Conservation (phyloP, 306 rosid genomes). For the Cercis canadensis region DNA sequence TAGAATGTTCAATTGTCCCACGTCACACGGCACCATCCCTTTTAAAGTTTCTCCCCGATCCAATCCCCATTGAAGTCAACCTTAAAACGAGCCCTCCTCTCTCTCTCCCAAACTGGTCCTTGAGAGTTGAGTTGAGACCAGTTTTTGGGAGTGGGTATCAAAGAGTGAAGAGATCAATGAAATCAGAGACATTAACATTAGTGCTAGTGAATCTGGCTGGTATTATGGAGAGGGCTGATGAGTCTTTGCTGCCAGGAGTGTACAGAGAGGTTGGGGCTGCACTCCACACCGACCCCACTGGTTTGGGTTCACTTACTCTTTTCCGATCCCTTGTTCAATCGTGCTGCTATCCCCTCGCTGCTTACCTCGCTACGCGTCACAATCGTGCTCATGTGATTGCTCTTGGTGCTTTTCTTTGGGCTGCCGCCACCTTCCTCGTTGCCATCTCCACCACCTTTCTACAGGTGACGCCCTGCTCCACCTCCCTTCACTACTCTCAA, state of each 20-base stretch:
- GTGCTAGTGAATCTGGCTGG: constrained; percentile 70
- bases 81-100: not conserved
- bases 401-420: constrained; percentile 80
- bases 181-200: constrained; percentile 60
- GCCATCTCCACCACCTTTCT: constrained; percentile 69
- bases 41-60: no score
- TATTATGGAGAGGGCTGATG: constrained; percentile 82
- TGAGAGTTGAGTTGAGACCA: not conserved
- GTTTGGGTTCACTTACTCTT: constrained; percentile 77
- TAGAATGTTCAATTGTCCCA: no score
- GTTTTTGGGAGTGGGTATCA: not conserved
- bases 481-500: not conserved
- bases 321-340: constrained; percentile 79
- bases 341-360: constrained; percentile 75
- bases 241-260: constrained; percentile 76
- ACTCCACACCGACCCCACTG: constrained; percentile 78
- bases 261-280: constrained; percentile 79
- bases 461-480: no score
- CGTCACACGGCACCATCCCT: no score
- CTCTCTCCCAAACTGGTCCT: not conserved
- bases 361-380: constrained; percentile 71
- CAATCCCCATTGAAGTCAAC: not conserved
- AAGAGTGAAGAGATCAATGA: constrained; percentile 39
- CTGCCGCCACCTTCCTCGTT: constrained; percentile 72
- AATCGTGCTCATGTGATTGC: constrained; percentile 76